phyloP scores from a whole-genome alignment of 495 filamentous ascomycete species.

The Friedmanniomyces simplex region DNA sequence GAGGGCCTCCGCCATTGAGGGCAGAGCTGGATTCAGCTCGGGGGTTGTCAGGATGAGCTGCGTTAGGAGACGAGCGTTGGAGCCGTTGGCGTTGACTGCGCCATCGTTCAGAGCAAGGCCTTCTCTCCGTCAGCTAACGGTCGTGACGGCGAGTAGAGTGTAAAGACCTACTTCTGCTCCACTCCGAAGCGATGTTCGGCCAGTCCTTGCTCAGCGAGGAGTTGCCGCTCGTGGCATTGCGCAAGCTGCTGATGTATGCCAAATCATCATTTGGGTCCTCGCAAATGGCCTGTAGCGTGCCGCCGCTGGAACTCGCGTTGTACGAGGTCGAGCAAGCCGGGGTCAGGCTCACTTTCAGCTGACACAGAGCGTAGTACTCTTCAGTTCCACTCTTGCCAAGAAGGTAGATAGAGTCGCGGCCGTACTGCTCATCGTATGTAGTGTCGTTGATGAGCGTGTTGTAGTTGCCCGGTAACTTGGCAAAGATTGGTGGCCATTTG shows the following conservation, averaged over 20 bases:
- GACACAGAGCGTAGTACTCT: conserved; percentile 48
- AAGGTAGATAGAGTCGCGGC: conserved; percentile 48
- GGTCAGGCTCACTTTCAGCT: conserved; percentile 46
- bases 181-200: conserved; percentile 42
- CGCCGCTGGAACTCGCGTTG: conserved; percentile 46
- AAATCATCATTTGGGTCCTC: conserved; percentile 41
- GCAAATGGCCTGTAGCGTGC: conserved; percentile 45
- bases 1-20: conserved; percentile 55
- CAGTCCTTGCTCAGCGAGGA: conserved; percentile 38
- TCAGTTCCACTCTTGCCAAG: conserved; percentile 40
- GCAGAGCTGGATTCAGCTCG: conserved; percentile 36
- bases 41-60: conserved; percentile 34
- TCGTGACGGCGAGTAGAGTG: not conserved
- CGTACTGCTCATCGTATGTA: conserved; percentile 13
- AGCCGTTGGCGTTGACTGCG: conserved; percentile 45
- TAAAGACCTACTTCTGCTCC: not conserved
- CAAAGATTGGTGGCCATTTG: conserved; percentile 51
- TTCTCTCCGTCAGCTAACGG: conserved; percentile 36
- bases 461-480: conserved; percentile 46
- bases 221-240: conserved; percentile 28
- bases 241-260: conserved; percentile 39
- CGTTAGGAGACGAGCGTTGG: conserved; percentile 54
- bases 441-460: conserved; percentile 57
- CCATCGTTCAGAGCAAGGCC: conserved; percentile 51
- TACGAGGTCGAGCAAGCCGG: conserved; percentile 54